Base-by-base conservation (phyloP, 345 rosid genomes). In the Eucalyptus decipiens region DNA sequence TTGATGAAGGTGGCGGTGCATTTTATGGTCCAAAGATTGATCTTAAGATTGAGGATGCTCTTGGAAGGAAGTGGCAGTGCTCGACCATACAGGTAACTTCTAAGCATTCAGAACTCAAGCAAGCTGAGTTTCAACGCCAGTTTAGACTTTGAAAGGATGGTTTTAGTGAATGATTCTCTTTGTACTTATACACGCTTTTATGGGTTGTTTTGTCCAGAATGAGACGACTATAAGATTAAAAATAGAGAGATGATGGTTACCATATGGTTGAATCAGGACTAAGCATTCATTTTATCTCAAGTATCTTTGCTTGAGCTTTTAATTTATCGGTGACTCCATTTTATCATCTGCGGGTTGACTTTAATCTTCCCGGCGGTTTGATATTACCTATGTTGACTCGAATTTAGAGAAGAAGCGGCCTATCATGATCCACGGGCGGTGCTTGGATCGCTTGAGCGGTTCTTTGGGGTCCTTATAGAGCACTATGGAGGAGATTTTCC, bases 1-100 rank as follows among this genome's bases (percentile, higher is more conserved):
- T 96, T 91, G 99, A 97, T 92, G 99, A 95, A 88, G 99, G 99
- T 58, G 99, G 99, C 43, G 99, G 99, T n/a, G 99, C 99, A 40
- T 97, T 97, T 93, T 96, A 96, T 87, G 99, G 99, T 90, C 99
- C 99, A 24, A 97, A 97, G 93, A 96, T 97, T 80, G 99, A 97
- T 86, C 95, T 97, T 87, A 96, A 97, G 93, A 97, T 97, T 37
- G 96, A 96, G 94, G 99, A 97, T 92, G 98, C 99, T 56, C 94
- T 97, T 69, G 98, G 99, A 92, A 96, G 99, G 93, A 96, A 96
- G 90, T 97, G 99, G 99, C 99, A 97, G 89, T 96, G 99, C 94
- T 97, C 99, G 89, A 97, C 99, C 54, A 94, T 97, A 90, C 99
- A 97, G 96, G 99, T 90, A 91, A 89, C 37, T 47, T 58, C 34